Percentiles rank a stretch among this genome's conserved stretches.
phyloP scores from a whole-genome alignment of 176 grass and related monocot species.

The Carex pumila region DNA sequence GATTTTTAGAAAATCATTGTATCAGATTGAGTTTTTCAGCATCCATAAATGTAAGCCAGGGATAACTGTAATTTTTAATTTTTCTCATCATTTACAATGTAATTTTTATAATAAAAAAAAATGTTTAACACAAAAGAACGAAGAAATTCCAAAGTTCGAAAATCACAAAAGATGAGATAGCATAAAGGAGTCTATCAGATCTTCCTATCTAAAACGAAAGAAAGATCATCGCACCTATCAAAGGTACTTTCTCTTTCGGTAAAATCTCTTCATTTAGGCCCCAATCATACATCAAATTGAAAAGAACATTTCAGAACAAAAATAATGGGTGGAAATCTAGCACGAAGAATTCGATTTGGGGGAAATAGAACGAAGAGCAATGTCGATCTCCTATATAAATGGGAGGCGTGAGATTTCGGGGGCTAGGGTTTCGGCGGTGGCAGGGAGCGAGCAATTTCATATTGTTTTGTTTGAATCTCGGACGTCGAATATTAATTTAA shows the following conservation, averaged over 20 bases:
- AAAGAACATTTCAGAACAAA: neutral
- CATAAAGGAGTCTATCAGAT: neutral
- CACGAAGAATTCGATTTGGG: neutral
- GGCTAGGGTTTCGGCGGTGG: neutral
- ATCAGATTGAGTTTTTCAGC: slow-evolving; percentile 10
- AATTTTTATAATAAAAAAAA: neutral
- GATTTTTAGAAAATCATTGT: neutral
- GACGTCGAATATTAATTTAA: neutral
- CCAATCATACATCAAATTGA: neutral
- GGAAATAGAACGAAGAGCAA: neutral
- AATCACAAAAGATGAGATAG: neutral
- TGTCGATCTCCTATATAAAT: neutral
- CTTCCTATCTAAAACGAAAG: slow-evolving; percentile 16
- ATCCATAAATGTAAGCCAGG: slow-evolving; percentile 3
- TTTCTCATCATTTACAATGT: slow-evolving; percentile 15
- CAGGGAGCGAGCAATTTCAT: neutral
- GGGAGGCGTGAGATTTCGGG: neutral
- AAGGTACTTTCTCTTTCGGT: slow-evolving; percentile 10
- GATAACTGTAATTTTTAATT: slow-evolving; percentile 4
- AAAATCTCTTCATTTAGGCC: neutral
- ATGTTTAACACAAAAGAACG: neutral
- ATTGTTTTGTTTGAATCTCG: neutral
- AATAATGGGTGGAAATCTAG: too few relatives aligned
- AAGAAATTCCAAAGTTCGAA: neutral
- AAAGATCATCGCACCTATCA: slow-evolving; percentile 13